Conservation (phyloP, 345 rosid genomes). For the Arabis alpina region DNA sequence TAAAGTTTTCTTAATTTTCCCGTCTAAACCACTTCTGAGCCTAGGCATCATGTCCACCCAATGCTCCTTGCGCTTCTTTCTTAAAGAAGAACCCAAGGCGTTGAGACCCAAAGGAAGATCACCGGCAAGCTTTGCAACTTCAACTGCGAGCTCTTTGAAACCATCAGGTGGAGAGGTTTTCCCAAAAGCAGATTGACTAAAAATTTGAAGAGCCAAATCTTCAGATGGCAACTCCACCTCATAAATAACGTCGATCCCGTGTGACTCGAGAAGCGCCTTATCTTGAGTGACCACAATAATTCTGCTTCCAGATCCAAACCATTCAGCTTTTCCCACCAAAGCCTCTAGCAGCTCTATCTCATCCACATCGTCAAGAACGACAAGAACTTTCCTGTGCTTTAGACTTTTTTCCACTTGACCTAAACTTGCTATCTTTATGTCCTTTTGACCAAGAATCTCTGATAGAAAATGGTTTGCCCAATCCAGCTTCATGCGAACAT, state of each 20-base stretch:
- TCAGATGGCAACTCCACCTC: constrained; percentile 15
- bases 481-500: constrained; percentile 18
- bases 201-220: constrained; percentile 14
- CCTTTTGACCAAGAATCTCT: constrained; percentile 30
- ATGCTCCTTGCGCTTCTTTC: background rate
- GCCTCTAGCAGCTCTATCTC: background rate
- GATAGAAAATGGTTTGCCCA: constrained; percentile 40
- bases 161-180: constrained; percentile 1
- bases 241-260: constrained; percentile 6
- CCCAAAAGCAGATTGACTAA: constrained; percentile 21
- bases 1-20: background rate
- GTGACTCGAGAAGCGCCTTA: constrained; percentile 2
- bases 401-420: background rate
- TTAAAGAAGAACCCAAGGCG: constrained; percentile 29
- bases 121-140: constrained; percentile 14
- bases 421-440: background rate
- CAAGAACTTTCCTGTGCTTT: constrained; percentile 4
- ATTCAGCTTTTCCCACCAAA: constrained; percentile 3
- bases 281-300: constrained; percentile 31
- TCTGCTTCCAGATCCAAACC: constrained; percentile 28
- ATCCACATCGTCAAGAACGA: constrained; percentile 32
- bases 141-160: background rate
- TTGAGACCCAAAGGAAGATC: constrained; percentile 39
- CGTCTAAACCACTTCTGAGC: constrained; percentile 11
- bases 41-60: constrained; percentile 31